Evolutionary conservation across 352 stramenopile species (phyloP).

Genomic region (Globisporangium yorkense): DNA sequence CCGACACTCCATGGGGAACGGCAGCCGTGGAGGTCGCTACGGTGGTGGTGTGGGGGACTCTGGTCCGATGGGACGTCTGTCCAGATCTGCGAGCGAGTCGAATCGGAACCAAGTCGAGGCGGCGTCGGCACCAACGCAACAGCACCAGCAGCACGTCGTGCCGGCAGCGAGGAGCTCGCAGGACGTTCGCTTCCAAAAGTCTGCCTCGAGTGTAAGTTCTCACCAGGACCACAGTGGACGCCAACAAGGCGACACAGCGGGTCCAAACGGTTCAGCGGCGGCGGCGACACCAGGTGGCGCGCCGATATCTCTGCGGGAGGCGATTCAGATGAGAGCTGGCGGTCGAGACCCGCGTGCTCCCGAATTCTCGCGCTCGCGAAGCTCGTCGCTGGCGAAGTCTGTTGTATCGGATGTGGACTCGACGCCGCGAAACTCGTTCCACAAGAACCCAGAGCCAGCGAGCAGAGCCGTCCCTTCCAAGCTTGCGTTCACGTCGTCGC

Average conservation of each 20-base stretch:
- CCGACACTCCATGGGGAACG: slow-evolving; percentile 6
- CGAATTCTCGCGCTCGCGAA: slow-evolving; percentile 14
- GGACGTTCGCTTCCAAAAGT: slow-evolving; percentile 41
- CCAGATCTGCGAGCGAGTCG: slow-evolving; percentile 9
- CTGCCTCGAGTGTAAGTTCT: slow-evolving; percentile 3
- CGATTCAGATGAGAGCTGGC: slow-evolving; percentile 7
- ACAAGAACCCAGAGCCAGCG: slow-evolving; percentile 7
- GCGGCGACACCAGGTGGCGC: background rate
- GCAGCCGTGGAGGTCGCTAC: background rate
- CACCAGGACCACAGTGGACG: background rate
- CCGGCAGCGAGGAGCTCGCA: slow-evolving; percentile 30
- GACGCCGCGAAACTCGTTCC: slow-evolving; percentile 4
- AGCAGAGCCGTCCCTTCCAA: background rate
- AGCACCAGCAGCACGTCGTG: background rate
- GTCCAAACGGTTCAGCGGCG: background rate
- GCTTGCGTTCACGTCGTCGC: slow-evolving; percentile 6
- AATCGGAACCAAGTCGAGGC: slow-evolving; percentile 1
- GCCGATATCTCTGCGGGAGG: slow-evolving; percentile 8
- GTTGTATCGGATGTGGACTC: slow-evolving; percentile 11
- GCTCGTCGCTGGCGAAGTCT: slow-evolving; percentile 12
- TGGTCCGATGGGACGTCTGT: background rate
- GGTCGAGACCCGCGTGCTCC: slow-evolving; percentile 17
- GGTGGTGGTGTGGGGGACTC: slow-evolving; percentile 1
- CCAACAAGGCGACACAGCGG: background rate
- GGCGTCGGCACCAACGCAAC: background rate